phyloP scores from a whole-genome alignment of 257 asterid genomes.

The Solanum habrochaites region DNA sequence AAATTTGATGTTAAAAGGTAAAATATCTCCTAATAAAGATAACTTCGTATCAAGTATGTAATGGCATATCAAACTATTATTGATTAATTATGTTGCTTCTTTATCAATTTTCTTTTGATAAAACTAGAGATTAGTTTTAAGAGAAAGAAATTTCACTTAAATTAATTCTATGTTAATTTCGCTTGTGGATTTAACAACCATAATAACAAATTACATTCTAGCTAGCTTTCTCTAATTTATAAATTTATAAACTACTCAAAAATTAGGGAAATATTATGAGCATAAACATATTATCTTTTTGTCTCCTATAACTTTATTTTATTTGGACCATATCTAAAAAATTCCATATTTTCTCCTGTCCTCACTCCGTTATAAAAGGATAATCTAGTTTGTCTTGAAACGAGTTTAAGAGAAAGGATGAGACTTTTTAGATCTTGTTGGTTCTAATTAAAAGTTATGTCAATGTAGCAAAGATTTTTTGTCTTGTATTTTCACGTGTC shows the following conservation, averaged over 20 bases:
- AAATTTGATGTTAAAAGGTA: rapidly evolving
- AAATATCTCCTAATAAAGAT: rapidly evolving
- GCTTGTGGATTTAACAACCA: background rate
- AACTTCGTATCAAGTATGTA: background rate
- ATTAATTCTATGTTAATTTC: too few relatives aligned
- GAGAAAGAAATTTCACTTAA: background rate
- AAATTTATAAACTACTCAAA: background rate
- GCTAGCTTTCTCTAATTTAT: background rate
- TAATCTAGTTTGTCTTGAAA: rapidly evolving
- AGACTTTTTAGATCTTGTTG: too few relatives aligned
- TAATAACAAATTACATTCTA: background rate
- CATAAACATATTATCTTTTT: background rate
- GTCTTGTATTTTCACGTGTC: too few relatives aligned
- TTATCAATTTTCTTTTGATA: background rate
- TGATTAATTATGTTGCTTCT: background rate
- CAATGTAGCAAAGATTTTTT: too few relatives aligned
- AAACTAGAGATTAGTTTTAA: background rate
- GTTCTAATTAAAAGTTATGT: too few relatives aligned
- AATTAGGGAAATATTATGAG: background rate
- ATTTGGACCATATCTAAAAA: too few relatives aligned
- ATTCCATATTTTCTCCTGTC: too few relatives aligned
- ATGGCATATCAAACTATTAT: background rate
- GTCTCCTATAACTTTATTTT: background rate
- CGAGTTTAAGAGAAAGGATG: rapidly evolving
- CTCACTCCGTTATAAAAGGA: too few relatives aligned